Percentiles rank a stretch among this genome's conserved stretches.
These are phyloP conservation scores for Geotrichum carabidarum DNA, from an alignment of 1,139 yeast genomes.

Conservation along the genomic window DNA sequence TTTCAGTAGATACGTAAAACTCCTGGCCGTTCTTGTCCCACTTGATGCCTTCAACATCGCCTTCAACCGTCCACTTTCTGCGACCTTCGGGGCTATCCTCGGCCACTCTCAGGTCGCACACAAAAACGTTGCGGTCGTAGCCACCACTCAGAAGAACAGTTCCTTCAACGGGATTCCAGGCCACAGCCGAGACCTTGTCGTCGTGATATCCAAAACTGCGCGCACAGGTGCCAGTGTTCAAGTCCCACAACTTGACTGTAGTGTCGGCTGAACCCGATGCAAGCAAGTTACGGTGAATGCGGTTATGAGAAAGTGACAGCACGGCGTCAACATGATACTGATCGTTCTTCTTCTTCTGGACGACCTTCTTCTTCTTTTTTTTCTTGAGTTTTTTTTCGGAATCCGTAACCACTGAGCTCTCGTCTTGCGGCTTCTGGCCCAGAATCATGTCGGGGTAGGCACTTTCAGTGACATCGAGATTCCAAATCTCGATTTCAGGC, in stretches of 20 bases:
- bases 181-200: slow-evolving; percentile 78
- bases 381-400: slow-evolving; percentile 38
- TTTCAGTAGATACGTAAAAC: slow-evolving; percentile 87
- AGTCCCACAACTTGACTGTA: slow-evolving; percentile 94
- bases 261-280: slow-evolving; percentile 95
- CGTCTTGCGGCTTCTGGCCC: slow-evolving; percentile 65
- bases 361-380: slow-evolving; percentile 51
- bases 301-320: slow-evolving; percentile 78
- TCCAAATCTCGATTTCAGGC: slow-evolving; percentile 96
- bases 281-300: slow-evolving; percentile 72
- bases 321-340: slow-evolving; percentile 94
- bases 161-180: slow-evolving; percentile 78
- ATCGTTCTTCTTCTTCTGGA: slow-evolving; percentile 50
- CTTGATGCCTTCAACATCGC: slow-evolving; percentile 77
- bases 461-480: slow-evolving; percentile 83
- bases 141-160: slow-evolving; percentile 87
- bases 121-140: slow-evolving; percentile 74
- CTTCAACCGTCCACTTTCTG: slow-evolving; percentile 57
- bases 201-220: slow-evolving; percentile 49
- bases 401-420: slow-evolving; percentile 39
- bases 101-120: slow-evolving; percentile 77
- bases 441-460: slow-evolving; percentile 91
- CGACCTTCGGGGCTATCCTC: slow-evolving; percentile 50
- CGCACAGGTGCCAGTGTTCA: slow-evolving; percentile 68
- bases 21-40: slow-evolving; percentile 62